Percentiles rank a stretch among this genome's conserved stretches.
Evolutionary conservation across 2,329 filamentous ascomycete species (phyloP).

Genomic region (Ceratocystis papillata): DNA sequence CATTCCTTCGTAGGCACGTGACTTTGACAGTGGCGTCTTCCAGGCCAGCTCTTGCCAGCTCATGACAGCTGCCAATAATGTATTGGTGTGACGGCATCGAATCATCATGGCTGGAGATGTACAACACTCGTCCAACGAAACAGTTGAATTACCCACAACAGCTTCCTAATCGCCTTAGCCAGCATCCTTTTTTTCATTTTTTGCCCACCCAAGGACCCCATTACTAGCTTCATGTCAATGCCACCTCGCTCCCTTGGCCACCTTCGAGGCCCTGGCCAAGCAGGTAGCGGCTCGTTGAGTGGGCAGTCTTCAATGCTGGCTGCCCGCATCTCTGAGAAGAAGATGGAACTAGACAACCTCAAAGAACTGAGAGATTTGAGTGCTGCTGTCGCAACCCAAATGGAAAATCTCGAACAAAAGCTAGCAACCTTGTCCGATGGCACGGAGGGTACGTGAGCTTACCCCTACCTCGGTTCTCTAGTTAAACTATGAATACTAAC

Average conservation of each 20-base stretch:
- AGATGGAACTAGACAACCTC: conserved; percentile 67
- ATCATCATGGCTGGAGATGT: neutral
- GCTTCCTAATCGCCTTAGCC: neutral
- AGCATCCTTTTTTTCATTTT: neutral
- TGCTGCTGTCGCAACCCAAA: conserved; percentile 65
- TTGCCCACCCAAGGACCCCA: too few relatives aligned
- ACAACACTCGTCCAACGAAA: too few relatives aligned
- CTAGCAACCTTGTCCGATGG: conserved; percentile 67
- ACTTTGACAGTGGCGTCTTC: neutral
- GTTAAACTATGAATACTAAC: neutral
- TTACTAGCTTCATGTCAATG: conserved; percentile 8
- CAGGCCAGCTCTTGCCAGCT: neutral
- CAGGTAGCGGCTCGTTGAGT: conserved; percentile 36
- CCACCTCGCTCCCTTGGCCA: conserved; percentile 36
- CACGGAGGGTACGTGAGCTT: conserved; percentile 53
- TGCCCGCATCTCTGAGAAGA: conserved; percentile 75
- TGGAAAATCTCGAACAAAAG: conserved; percentile 72
- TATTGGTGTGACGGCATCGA: neutral
- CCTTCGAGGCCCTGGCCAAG: conserved; percentile 49
- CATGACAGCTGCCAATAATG: neutral
- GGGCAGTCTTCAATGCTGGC: conserved; percentile 60
- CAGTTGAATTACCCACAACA: too few relatives aligned
- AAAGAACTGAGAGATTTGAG: conserved; percentile 69
- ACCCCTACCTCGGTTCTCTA: neutral
- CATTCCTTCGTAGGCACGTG: neutral